Evolutionary conservation across 495 filamentous ascomycete species (phyloP), one percentile per base, ranked within the genome.

Genomic region (Xylaria scruposa): DNA sequence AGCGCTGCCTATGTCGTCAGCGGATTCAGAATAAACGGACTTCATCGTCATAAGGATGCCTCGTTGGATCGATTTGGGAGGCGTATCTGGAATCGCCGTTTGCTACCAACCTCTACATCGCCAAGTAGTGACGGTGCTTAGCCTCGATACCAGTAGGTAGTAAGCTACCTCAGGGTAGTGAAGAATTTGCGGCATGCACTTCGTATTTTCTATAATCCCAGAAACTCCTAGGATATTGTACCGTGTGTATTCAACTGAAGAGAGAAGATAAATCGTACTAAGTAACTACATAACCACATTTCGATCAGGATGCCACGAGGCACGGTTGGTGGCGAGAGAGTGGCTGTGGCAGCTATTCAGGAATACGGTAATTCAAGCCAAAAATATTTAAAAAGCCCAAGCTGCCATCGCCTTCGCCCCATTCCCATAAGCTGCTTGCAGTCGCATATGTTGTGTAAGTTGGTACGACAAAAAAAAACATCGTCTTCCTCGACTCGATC

Each of bases 261-360:
- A 19, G 42, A 65, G 3, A 65, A 31, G n/a, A 38, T 46, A 46
- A 33, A 51, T 67, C n/a, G 33, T 36, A 47, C 40, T 47, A 33
- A 31, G 38, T 29, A 46, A 63, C 36, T 38, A 38, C 36, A 38
- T 8, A 38, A 8, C 6, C 36, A 38, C 36, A 4, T 13, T 21
- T 38, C 29, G 12, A 24, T 51, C 36, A 29, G 19, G 33, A 24
- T 54, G 21, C 17, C 13, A 47, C 49, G 21, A 67, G 65, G 65
- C 63, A 36, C 33, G 47, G 46, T 49, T 65, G 46, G 49, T 67
- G 49, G 65, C 49, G 49, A 42, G 42, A 56, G n/a, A 31, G 65
- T 66, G 65, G 65, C 65, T 67, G 36, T 67, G 65, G 21, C 12
- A 31, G 65, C 33, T 54, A 56, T 63, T 44, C 38, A 63, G 60